Conservation (phyloP, 495 filamentous ascomycete genomes). For the Hypoxylon perforatum region DNA sequence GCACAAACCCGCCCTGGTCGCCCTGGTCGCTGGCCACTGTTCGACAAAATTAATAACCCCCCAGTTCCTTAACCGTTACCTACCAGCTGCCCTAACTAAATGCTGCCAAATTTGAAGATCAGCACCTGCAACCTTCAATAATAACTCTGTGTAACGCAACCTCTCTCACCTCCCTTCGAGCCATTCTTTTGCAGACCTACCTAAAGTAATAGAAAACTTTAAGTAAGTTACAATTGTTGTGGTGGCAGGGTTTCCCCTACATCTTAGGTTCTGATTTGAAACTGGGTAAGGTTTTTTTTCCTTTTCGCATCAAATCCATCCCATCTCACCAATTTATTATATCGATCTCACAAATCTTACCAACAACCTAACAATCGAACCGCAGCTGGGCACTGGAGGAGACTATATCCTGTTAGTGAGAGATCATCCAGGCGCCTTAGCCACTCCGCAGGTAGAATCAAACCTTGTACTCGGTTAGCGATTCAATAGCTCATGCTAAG, state of each 20-base stretch:
- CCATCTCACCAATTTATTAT: conserved; percentile 13
- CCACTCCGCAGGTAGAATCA: conserved; percentile 33
- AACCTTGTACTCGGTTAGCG: conserved; percentile 33
- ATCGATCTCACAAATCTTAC: conserved; percentile 19
- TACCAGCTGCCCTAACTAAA: not conserved
- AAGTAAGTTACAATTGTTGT: conserved; percentile 15
- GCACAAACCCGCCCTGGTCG: conserved; percentile 13
- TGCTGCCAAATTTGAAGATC: conserved; percentile 32
- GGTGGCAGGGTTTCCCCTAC: conserved; percentile 14
- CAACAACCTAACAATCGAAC: conserved; percentile 10
- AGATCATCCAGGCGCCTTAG: conserved; percentile 39
- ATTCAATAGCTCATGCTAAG: conserved; percentile 41
- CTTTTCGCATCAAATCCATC: conserved; percentile 6
- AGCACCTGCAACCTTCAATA: conserved; percentile 25
- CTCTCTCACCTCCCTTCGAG: conserved; percentile 2
- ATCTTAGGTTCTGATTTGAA: not conserved
- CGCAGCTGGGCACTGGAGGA: conserved; percentile 21
- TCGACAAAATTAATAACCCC: conserved; percentile 14
- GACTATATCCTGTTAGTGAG: conserved; percentile 30
- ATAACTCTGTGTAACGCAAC: conserved; percentile 27
- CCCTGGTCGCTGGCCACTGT: no score
- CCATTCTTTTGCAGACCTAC: not conserved
- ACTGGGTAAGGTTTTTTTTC: conserved; percentile 2
- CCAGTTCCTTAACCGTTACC: conserved; percentile 5
- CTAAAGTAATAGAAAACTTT: not conserved